These are phyloP conservation scores for Ceratobasidium sp. DNA, from an alignment of 1,284 basidiomycete species.

Conservation along the genomic window DNA sequence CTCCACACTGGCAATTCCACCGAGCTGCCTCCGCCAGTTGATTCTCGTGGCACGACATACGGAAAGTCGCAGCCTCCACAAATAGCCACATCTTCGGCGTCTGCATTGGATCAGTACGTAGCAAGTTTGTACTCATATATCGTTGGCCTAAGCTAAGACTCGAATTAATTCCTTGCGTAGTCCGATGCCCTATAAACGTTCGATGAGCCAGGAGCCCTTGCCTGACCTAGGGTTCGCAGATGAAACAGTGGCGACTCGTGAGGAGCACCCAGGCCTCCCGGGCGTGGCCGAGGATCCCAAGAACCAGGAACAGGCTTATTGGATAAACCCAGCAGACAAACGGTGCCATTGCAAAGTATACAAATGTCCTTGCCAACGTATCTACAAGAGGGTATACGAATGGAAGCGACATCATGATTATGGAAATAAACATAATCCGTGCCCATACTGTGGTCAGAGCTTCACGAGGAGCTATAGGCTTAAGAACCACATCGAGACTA, in stretches of 20 bases:
- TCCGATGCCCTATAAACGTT: neutral
- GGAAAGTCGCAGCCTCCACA: neutral
- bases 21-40: neutral
- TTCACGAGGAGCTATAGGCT: neutral
- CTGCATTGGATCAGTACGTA: neutral
- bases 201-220: neutral
- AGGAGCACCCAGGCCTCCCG: neutral
- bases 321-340: neutral
- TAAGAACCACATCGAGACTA: neutral
- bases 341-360: neutral
- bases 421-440: neutral
- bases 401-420: constrained; percentile 11
- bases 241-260: neutral
- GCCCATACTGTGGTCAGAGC: neutral
- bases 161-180: neutral
- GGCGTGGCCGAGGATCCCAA: neutral
- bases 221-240: neutral
- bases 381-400: neutral
- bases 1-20: neutral
- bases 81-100: neutral
- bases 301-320: neutral
- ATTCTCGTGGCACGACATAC: neutral
- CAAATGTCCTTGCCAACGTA: neutral
- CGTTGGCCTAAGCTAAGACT: neutral
- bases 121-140: neutral